Conservation (phyloP, 352 stramenopile genomes). For the Globisporangium alternatum region DNA sequence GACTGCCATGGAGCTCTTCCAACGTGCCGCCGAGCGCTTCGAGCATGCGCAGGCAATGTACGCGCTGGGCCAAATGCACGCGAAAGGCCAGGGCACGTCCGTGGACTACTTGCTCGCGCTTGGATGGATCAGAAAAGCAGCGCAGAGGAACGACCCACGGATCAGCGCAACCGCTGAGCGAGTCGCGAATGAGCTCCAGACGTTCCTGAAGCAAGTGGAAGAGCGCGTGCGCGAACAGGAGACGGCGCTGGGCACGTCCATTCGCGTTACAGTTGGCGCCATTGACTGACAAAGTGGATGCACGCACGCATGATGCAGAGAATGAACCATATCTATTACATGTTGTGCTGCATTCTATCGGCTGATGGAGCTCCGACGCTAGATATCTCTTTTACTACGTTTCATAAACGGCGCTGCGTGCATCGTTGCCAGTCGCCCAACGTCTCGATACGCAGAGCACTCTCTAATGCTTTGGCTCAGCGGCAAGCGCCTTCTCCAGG, state of each 20-base stretch:
- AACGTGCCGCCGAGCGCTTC: slow-evolving; percentile 29
- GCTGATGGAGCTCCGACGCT: neutral
- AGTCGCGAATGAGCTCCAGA: slow-evolving; percentile 35
- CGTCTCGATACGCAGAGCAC: slow-evolving; percentile 9
- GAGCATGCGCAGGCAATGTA: slow-evolving; percentile 48
- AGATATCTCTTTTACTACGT: neutral
- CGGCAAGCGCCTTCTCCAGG: slow-evolving; percentile 76
- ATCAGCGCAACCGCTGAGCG: slow-evolving; percentile 22
- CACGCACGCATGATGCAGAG: slow-evolving; percentile 2
- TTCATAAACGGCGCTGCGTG: slow-evolving; percentile 4
- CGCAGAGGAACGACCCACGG: slow-evolving; percentile 25
- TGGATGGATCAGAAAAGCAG: slow-evolving; percentile 42
- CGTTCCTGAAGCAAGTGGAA: slow-evolving; percentile 40
- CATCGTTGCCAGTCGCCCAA: neutral
- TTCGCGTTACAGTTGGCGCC: slow-evolving; percentile 39
- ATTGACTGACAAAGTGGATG: slow-evolving; percentile 25
- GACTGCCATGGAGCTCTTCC: slow-evolving; percentile 32
- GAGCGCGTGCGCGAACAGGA: slow-evolving; percentile 41
- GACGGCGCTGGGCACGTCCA: slow-evolving; percentile 31
- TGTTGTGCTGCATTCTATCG: slow-evolving; percentile 12
- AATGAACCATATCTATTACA: slow-evolving; percentile 10
- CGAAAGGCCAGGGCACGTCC: slow-evolving; percentile 25
- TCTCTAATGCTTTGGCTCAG: slow-evolving; percentile 36
- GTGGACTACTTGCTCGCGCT: slow-evolving; percentile 46
- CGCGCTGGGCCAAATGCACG: slow-evolving; percentile 48